These are phyloP conservation scores for Russula ochroleuca DNA, from an alignment of 768 basidiomycete species.

Conservation along the genomic window DNA sequence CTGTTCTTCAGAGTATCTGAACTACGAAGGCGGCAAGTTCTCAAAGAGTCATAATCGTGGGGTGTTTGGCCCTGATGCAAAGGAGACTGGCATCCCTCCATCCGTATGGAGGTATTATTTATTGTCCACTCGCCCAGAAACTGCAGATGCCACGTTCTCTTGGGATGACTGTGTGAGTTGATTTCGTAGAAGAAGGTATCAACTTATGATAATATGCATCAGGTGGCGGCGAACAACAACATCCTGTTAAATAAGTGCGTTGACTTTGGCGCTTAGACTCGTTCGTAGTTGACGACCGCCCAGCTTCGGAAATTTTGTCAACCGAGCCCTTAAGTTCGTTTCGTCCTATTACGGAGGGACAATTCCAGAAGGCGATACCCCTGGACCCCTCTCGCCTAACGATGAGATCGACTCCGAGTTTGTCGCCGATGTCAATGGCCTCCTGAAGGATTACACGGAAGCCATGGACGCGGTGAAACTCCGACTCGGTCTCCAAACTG, in stretches of 20 bases:
- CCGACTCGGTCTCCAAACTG: conserved; percentile 77
- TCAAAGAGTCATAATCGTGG: conserved; percentile 96
- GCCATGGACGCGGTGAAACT: conserved; percentile 92
- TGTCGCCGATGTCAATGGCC: conserved; percentile 69
- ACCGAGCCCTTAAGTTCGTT: conserved; percentile 89
- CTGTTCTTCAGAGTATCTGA: conserved; percentile 72
- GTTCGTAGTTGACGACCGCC: background rate
- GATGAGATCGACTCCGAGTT: conserved; percentile 70
- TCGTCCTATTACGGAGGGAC: conserved; percentile 75
- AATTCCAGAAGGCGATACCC: conserved; percentile 74
- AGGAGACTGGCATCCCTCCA: conserved; percentile 86
- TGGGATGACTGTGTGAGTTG: conserved; percentile 86
- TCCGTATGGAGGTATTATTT: conserved; percentile 98
- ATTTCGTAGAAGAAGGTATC: background rate
- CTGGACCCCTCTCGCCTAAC: conserved; percentile 65
- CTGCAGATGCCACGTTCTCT: conserved; percentile 91
- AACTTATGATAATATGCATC: conserved; percentile 1
- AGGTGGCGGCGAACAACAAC: conserved; percentile 92
- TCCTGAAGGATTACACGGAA: conserved; percentile 74
- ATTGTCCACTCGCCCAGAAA: conserved; percentile 88
- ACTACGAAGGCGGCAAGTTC: conserved; percentile 98
- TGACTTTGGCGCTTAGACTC: background rate
- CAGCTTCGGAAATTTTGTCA: conserved; percentile 97
- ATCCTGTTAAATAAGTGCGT: conserved; percentile 85
- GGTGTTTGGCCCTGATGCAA: conserved; percentile 93